Conservation (phyloP, 257 asterid genomes). For the Nicotiana sylvestris region DNA sequence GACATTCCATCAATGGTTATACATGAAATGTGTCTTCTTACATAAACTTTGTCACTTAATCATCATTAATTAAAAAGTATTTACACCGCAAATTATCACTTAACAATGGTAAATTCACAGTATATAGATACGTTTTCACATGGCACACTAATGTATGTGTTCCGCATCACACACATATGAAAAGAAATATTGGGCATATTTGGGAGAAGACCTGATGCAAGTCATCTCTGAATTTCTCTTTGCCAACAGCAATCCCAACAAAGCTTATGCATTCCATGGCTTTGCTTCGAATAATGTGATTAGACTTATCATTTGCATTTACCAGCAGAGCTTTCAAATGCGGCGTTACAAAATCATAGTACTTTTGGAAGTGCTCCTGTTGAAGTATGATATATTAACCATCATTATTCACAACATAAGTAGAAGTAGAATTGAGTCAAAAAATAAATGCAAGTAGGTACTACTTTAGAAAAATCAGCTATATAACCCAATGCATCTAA, state of each 20-base stretch:
- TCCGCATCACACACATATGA: too few species aligned
- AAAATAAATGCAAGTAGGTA: neutral
- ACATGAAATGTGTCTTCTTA: too few species aligned
- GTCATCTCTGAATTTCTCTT: conserved; percentile 56
- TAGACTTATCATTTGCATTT: conserved; percentile 70
- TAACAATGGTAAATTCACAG: too few species aligned
- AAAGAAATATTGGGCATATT: too few species aligned
- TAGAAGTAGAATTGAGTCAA: neutral
- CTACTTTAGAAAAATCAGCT: too few species aligned
- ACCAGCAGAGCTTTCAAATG: conserved; percentile 69
- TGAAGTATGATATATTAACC: neutral
- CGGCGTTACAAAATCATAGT: conserved; percentile 84
- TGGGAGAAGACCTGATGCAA: neutral
- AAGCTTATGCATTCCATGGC: conserved; percentile 92
- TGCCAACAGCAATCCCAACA: conserved; percentile 93
- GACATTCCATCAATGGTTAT: too few species aligned
- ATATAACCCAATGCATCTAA: too few species aligned
- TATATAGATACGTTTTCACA: conserved; percentile 1
- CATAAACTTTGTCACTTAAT: too few species aligned
- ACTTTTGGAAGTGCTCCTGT: conserved; percentile 74
- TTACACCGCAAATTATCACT: too few species aligned
- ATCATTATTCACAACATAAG: neutral
- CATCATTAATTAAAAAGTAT: too few species aligned
- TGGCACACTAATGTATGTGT: conserved; percentile 43
- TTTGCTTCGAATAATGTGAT: conserved; percentile 87